A percentile compares a stretch with the other conserved stretches of the same genome.
These are phyloP conservation scores for Colletotrichum paranaense DNA, from an alignment of 2,329 filamentous ascomycete genomes.

Conservation along the genomic window DNA sequence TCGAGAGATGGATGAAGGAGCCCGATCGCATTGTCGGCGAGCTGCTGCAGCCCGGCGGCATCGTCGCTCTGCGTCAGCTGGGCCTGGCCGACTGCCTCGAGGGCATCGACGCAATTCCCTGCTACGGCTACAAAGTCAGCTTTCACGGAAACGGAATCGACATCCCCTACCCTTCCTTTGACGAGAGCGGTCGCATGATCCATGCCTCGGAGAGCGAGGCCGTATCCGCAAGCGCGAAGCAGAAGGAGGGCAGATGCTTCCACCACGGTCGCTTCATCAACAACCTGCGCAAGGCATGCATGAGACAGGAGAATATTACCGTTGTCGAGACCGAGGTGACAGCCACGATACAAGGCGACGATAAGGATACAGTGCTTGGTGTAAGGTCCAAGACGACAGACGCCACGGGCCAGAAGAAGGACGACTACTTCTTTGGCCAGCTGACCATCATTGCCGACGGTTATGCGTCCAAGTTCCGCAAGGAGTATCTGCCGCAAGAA, in stretches of 20 bases:
- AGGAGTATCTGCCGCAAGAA: constrained; percentile 74
- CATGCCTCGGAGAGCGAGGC: constrained; percentile 19
- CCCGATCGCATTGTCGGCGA: constrained; percentile 97
- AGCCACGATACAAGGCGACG: constrained; percentile 76
- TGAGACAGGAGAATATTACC: constrained; percentile 83
- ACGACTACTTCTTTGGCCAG: constrained; percentile 87
- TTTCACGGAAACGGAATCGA: constrained; percentile 79
- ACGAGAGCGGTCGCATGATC: constrained; percentile 51
- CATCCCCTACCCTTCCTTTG: constrained; percentile 82
- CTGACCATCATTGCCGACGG: constrained; percentile 93
- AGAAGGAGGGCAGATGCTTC: constrained; percentile 80
- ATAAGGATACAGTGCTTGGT: constrained; percentile 80
- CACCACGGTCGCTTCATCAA: constrained; percentile 95
- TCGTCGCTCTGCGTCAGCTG: constrained; percentile 81
- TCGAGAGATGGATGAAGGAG: constrained; percentile 90
- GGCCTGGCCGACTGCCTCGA: constrained; percentile 87
- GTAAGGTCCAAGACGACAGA: constrained; percentile 79
- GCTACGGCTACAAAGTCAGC: constrained; percentile 88
- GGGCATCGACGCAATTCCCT: constrained; percentile 85
- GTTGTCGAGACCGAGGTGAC: constrained; percentile 91
- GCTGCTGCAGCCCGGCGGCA: constrained; percentile 91
- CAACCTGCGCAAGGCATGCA: constrained; percentile 81
- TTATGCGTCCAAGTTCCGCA: constrained; percentile 92
- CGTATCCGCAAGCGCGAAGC: constrained; percentile 37
- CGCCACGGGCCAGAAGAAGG: constrained; percentile 64